These are phyloP conservation scores for Cyclotella atomus DNA, from an alignment of 108 stramenopile species.

Conservation along the genomic window DNA sequence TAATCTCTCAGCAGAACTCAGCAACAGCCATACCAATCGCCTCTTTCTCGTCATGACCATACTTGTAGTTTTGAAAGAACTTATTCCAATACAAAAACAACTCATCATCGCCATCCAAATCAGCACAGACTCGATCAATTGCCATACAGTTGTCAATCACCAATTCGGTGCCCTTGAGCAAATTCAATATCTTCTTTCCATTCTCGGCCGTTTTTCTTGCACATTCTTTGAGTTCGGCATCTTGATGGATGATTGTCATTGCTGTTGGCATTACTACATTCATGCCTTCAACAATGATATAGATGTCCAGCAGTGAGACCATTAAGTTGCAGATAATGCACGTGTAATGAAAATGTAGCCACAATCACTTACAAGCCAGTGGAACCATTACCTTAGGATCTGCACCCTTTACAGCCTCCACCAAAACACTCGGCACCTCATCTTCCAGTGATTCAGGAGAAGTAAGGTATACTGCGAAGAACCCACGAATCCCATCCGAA, in stretches of 20 bases:
- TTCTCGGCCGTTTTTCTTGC: conserved; percentile 62
- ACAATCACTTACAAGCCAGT: conserved; percentile 44
- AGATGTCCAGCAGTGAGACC: too few species aligned
- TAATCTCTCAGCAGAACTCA: conserved; percentile 45
- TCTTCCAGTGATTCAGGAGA: conserved; percentile 29
- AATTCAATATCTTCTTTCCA: conserved; percentile 47
- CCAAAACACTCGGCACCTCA: conserved; percentile 47
- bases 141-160: conserved; percentile 49
- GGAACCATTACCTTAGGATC: conserved; percentile 57
- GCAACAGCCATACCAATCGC: conserved; percentile 58
- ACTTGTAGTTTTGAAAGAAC: conserved; percentile 69
- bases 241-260: conserved; percentile 69
- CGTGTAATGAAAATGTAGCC: neutral
- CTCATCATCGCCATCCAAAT: conserved; percentile 23
- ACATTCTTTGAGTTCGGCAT: conserved; percentile 48
- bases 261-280: conserved; percentile 85
- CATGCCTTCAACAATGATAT: conserved; percentile 38
- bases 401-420: conserved; percentile 39
- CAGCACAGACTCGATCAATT: conserved; percentile 46
- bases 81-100: conserved; percentile 56
- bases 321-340: neutral
- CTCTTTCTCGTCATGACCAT: conserved; percentile 50
- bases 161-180: conserved; percentile 21
- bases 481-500: conserved; percentile 80
- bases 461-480: conserved; percentile 75